A percentile compares a stretch with the other conserved stretches of the same genome.
Conservation (phyloP, 805 yeast genomes). For the Pichia ethanolica region DNA sequence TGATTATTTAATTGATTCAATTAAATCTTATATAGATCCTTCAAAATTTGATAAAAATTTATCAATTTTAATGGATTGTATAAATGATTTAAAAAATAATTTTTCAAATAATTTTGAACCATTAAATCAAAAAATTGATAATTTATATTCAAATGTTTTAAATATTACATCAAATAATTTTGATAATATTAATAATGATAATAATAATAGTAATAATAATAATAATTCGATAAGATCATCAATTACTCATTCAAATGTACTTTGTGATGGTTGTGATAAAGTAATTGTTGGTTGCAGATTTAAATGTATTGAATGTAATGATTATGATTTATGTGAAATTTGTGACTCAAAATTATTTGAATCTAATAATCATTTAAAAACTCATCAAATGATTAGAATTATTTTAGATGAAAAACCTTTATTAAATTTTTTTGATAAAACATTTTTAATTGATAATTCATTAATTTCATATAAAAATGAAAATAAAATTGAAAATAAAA, state of each 20-base stretch:
- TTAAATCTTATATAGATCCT: conserved; percentile 4
- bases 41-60: conserved; percentile 1
- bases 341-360: conserved; percentile 28
- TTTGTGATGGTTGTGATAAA: conserved; percentile 28
- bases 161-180: neutral
- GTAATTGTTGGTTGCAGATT: conserved; percentile 36
- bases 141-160: neutral
- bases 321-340: conserved; percentile 45
- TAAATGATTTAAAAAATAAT: neutral
- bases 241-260: conserved; percentile 15
- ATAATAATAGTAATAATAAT: too few species aligned
- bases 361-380: conserved; percentile 12
- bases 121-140: neutral
- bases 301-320: conserved; percentile 43
- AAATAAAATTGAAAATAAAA: too few species aligned
- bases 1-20: neutral
- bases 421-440: neutral
- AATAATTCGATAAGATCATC: neutral
- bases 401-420: conserved; percentile 14
- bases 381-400: conserved; percentile 25
- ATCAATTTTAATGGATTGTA: neutral
- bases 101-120: conserved; percentile 1
- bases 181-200: too few species aligned
- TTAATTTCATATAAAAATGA: too few species aligned
- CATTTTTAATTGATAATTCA: too few species aligned